Evolutionary conservation across 441 rosid species (phyloP), one percentile per base, ranked within the genome.

Genomic region (Pelargonium australe): DNA sequence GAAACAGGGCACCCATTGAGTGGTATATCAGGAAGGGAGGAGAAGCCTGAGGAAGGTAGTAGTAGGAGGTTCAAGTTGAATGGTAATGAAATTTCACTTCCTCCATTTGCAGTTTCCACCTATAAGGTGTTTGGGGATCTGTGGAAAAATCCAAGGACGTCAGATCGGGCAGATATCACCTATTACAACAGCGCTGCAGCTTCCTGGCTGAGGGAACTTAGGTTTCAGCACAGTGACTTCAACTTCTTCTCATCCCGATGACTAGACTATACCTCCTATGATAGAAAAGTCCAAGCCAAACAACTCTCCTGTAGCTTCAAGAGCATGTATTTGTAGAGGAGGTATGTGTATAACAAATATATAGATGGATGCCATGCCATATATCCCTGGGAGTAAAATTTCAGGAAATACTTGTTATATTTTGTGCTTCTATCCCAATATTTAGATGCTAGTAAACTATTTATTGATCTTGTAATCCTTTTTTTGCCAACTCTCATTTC

Each of bases 81-180:
- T 16, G 62, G 62, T 11, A 23, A 55, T 5, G 62, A 55, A 55
- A 55, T 55, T 2, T 7, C 7, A 11, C 62, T 55, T 14, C 62
- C 62, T 55, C 62, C 62, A 55, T 55, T 55, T 55, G 62, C 62
- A 55, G 62, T 8, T 55, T 55, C 62, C 62, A 55, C 62, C 25
- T 55, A 55, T 8, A 55, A 55, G 62, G 19, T 55, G 12, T 14
- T 55, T 17, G 62, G 62, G 19, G 62, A 23, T 20, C 1, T 55
- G 11, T 55, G 62, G 62, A 20, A 55, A 55, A 55, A 55, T 17
- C 62, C 62, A 10, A 55, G 25, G 28, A 55, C 62, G 16, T 55
- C 23, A 16, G 62, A 55, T 55, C 9, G 7, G 7, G 11, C 62
- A 6, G 19, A 55, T 17, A 55, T 23, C 62, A 16, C 11, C 62